Percentiles rank a stretch among this genome's conserved stretches.
phyloP scores from a whole-genome alignment of 2,329 filamentous ascomycete species.

The Didymella exigua region DNA sequence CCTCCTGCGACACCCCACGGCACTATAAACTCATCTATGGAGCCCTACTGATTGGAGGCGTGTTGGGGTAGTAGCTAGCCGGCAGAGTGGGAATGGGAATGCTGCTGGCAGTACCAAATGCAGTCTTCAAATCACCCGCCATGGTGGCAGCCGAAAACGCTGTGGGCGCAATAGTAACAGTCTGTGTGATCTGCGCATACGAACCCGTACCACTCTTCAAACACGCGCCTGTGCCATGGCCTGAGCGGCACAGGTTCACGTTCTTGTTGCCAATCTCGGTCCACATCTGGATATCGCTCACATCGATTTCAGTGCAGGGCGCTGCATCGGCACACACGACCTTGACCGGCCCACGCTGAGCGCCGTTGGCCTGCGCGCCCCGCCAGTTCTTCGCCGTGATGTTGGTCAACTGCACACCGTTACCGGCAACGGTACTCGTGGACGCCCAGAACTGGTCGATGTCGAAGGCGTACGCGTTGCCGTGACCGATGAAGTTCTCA shows the following conservation, averaged over 20 bases:
- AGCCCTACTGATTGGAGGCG: slow-evolving; percentile 40
- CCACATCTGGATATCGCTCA: slow-evolving; percentile 61
- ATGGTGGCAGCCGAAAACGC: slow-evolving; percentile 49
- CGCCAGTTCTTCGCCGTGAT: slow-evolving; percentile 63
- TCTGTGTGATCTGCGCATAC: slow-evolving; percentile 45
- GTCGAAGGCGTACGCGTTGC: slow-evolving; percentile 64
- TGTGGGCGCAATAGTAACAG: slow-evolving; percentile 44
- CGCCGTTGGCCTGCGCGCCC: slow-evolving; percentile 58
- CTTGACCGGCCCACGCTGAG: slow-evolving; percentile 59
- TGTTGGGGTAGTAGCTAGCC: slow-evolving; percentile 49
- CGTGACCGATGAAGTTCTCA: slow-evolving; percentile 65
- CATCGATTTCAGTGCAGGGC: slow-evolving; percentile 60
- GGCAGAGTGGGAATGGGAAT: slow-evolving; percentile 53
- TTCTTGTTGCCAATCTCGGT: slow-evolving; percentile 54
- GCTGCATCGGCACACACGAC: slow-evolving; percentile 57
- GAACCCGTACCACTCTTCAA: slow-evolving; percentile 44
- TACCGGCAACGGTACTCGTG: slow-evolving; percentile 51
- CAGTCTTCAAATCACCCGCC: slow-evolving; percentile 38
- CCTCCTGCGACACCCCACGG: too few species aligned
- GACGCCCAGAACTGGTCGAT: slow-evolving; percentile 61
- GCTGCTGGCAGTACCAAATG: slow-evolving; percentile 39
- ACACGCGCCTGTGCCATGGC: slow-evolving; percentile 57
- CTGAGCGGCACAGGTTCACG: slow-evolving; percentile 56
- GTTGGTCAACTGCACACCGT: slow-evolving; percentile 60
- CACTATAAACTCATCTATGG: too few species aligned